Evolutionary conservation across 2,329 filamentous ascomycete genomes (phyloP).

Genomic region (Hypocrella siamensis): DNA sequence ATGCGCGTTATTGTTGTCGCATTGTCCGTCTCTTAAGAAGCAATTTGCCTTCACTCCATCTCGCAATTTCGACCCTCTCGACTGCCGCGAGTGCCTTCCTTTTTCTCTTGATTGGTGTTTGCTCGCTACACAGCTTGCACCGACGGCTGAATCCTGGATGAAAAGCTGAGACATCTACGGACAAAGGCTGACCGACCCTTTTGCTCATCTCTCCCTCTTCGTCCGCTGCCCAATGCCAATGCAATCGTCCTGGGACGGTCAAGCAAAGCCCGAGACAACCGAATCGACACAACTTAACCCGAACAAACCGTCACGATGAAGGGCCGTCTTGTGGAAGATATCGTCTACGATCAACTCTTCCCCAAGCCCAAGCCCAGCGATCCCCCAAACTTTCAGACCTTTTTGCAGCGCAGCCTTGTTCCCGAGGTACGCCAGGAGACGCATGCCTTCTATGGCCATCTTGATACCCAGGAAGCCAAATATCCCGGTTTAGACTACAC

Average conservation of each 20-base stretch:
- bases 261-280: no score
- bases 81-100: no score
- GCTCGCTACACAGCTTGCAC: no score
- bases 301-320: constrained; percentile 39
- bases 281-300: not conserved
- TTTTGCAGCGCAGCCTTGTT: constrained; percentile 57
- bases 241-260: no score
- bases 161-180: constrained; percentile 1
- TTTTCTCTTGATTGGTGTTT: no score
- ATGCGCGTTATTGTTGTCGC: no score
- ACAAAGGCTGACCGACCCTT: not conserved
- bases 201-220: not conserved
- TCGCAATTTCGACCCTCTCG: no score
- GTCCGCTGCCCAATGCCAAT: not conserved
- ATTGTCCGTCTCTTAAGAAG: no score
- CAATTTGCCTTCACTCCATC: no score
- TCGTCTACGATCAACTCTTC: constrained; percentile 62
- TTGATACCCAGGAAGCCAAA: constrained; percentile 65
- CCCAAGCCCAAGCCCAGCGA: constrained; percentile 51
- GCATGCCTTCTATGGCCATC: constrained; percentile 61
- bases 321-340: constrained; percentile 51
- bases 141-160: no score
- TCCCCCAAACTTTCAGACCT: constrained; percentile 53
- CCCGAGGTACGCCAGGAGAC: constrained; percentile 68
- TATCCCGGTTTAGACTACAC: constrained; percentile 72